Conservation (phyloP, 306 rosid genomes). For the Quercus agrifolia region DNA sequence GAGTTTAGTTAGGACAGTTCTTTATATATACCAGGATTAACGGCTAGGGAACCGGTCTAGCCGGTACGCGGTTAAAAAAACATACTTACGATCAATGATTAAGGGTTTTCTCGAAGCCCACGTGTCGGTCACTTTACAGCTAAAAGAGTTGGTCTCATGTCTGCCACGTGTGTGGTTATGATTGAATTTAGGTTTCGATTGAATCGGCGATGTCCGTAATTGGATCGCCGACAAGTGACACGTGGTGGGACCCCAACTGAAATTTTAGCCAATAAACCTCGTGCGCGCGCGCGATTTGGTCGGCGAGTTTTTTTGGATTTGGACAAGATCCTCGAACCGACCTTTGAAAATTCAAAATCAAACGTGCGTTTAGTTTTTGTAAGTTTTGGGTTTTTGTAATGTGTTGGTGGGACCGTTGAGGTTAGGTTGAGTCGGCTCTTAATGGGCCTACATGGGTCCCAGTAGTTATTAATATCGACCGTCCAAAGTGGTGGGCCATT, state of each 20-base stretch:
- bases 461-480: too few species aligned
- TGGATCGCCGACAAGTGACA: constrained; percentile 20
- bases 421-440: neutral
- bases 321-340: constrained; percentile 5
- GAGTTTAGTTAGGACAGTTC: neutral
- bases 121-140: constrained; percentile 23
- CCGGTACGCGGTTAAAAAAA: constrained; percentile 16
- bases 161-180: constrained; percentile 32
- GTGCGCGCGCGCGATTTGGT: neutral
- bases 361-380: neutral
- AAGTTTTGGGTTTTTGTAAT: neutral
- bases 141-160: neutral
- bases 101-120: constrained; percentile 4
- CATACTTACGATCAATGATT: neutral
- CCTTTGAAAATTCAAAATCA: constrained; percentile 8
- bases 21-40: constrained; percentile 30
- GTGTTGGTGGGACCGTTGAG: constrained; percentile 1
- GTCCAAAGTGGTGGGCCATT: too few species aligned
- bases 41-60: constrained; percentile 43
- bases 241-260: constrained; percentile 3
- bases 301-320: neutral
- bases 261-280: neutral
- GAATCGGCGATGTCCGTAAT: constrained; percentile 16
- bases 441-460: neutral
- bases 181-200: constrained; percentile 12